These are phyloP conservation scores for Aspergillus phoenicis DNA, from an alignment of 2,329 filamentous ascomycete genomes.

Conservation along the genomic window DNA sequence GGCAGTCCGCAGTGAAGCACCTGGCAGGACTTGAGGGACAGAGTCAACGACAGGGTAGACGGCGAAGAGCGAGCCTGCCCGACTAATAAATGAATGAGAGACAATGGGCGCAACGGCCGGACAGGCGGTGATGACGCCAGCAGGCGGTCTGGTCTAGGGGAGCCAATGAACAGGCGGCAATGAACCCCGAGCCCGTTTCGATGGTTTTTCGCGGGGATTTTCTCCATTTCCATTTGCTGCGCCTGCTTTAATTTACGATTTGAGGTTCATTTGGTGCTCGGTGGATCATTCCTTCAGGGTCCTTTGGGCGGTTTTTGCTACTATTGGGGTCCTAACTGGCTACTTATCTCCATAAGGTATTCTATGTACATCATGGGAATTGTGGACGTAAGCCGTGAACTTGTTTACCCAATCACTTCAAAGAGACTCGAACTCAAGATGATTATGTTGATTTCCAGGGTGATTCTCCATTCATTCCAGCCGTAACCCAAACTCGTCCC, in stretches of 20 bases:
- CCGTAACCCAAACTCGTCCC: not conserved
- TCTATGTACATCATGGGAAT: no score
- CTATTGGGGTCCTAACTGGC: not conserved
- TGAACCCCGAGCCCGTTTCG: not conserved
- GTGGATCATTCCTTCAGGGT: not conserved
- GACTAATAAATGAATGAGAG: no score
- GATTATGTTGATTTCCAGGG: not conserved
- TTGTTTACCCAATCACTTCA: not conserved
- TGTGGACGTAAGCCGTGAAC: no score
- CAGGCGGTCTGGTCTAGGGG: slow-evolving; percentile 10
- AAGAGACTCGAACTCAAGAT: not conserved
- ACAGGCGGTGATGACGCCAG: slow-evolving; percentile 22
- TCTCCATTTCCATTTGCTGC: not conserved
- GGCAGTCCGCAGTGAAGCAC: not conserved
- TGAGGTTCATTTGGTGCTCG: not conserved
- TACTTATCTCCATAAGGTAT: no score
- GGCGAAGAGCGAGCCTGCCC: not conserved
- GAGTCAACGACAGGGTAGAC: not conserved
- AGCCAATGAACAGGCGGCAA: slow-evolving; percentile 16
- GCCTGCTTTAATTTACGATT: not conserved
- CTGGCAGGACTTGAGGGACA: not conserved
- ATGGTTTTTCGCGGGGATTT: not conserved
- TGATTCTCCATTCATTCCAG: not conserved
- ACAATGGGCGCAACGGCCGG: not conserved
- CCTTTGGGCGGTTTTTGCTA: not conserved